phyloP scores from a whole-genome alignment of 2,329 filamentous ascomycete genomes.

The Microdochium paspali region DNA sequence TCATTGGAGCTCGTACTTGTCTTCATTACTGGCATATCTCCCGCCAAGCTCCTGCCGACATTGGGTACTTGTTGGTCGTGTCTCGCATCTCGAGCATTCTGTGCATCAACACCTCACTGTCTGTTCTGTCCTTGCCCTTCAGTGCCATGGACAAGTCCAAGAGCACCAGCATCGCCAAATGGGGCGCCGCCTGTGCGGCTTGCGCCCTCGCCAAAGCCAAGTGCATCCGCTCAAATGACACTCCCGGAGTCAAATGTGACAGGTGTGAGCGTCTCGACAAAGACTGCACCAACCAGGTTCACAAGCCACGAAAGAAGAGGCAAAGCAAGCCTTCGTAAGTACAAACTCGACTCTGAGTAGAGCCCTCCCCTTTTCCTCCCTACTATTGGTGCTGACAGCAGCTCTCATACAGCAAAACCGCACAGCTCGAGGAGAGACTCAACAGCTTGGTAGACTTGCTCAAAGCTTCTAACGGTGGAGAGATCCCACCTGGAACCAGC shows the following conservation, averaged over 20 bases:
- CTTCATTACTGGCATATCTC: too few relatives aligned
- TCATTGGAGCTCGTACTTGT: too few relatives aligned
- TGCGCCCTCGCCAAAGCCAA: conserved; percentile 41
- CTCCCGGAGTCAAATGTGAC: conserved; percentile 32
- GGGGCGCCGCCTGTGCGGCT: conserved; percentile 38
- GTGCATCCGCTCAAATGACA: conserved; percentile 31
- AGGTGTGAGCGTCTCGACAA: conserved; percentile 37
- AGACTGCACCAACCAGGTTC: conserved; percentile 35
- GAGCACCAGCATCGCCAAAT: conserved; percentile 22
- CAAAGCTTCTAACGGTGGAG: conserved; percentile 20
- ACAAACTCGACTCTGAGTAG: background rate
- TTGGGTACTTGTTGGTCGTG: too few relatives aligned
- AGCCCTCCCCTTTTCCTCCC: background rate
- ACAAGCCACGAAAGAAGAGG: conserved; percentile 41
- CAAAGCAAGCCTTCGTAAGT: conserved; percentile 40
- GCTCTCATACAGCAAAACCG: conserved; percentile 36
- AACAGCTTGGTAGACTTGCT: conserved; percentile 39
- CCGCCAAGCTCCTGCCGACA: too few relatives aligned
- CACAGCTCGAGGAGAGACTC: conserved; percentile 38
- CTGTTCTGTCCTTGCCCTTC: too few relatives aligned
- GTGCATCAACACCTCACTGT: too few relatives aligned
- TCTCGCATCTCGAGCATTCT: too few relatives aligned
- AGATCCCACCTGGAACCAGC: too few relatives aligned
- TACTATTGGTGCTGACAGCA: too few relatives aligned
- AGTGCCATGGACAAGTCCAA: conserved; percentile 14